Conservation (phyloP, 805 yeast species). For the Torulaspora microellipsoides region DNA sequence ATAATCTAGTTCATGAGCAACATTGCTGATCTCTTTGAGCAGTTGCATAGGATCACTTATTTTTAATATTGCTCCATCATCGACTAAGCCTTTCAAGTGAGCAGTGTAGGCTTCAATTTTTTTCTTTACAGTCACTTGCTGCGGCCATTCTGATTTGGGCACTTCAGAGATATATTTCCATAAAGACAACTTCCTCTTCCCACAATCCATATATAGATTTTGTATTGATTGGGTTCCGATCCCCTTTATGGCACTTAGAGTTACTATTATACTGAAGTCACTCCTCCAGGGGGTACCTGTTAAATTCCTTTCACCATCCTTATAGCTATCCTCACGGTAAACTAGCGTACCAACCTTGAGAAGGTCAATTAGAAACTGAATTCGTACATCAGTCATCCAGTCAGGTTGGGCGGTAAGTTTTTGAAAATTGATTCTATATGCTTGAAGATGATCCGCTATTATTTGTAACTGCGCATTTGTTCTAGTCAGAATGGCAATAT, state of each 20-base stretch:
- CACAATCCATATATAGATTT: conserved; percentile 17
- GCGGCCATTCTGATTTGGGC: conserved; percentile 16
- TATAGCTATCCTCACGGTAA: conserved; percentile 5
- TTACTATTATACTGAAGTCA: conserved; percentile 28
- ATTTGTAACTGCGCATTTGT: conserved; percentile 47
- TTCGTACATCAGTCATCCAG: conserved; percentile 44
- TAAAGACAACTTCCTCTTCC: conserved; percentile 14
- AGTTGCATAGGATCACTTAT: conserved; percentile 36
- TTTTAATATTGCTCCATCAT: conserved; percentile 1
- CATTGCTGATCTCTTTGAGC: conserved; percentile 32
- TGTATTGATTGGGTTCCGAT: conserved; percentile 24
- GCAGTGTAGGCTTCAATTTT: conserved; percentile 29
- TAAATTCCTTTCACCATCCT: not conserved
- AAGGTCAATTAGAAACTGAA: conserved; percentile 44
- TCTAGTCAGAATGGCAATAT: conserved; percentile 50
- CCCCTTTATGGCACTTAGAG: conserved; percentile 25
- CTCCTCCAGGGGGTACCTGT: conserved; percentile 13
- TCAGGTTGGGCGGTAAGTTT: conserved; percentile 45
- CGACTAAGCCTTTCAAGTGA: conserved; percentile 17
- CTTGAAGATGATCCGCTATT: conserved; percentile 37
- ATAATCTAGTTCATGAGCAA: conserved; percentile 37
- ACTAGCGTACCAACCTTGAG: conserved; percentile 36
- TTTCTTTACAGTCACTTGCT: conserved; percentile 19
- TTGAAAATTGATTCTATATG: conserved; percentile 40
- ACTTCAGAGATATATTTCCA: conserved; percentile 24